These are phyloP conservation scores for Pythium diclinum DNA, from an alignment of 352 stramenopile species.

Conservation along the genomic window DNA sequence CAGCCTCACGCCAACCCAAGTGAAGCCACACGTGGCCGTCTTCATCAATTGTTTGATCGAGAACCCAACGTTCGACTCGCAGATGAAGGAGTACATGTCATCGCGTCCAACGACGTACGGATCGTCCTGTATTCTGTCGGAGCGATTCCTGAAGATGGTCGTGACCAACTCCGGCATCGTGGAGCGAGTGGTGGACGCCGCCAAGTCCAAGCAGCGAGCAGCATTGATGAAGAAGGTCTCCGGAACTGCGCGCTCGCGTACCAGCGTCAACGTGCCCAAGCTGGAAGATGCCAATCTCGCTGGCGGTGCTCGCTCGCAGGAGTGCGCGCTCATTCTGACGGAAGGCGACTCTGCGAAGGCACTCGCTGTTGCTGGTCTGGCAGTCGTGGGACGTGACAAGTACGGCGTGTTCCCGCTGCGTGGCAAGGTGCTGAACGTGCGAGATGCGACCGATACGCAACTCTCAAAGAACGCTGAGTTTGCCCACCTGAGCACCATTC, in stretches of 20 bases:
- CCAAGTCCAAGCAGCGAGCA: constrained; percentile 92
- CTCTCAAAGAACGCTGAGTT: constrained; percentile 95
- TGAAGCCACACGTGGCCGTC: constrained; percentile 97
- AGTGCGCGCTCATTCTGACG: constrained; percentile 98
- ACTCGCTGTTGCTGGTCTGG: constrained; percentile 97
- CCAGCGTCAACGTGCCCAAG: constrained; percentile 95
- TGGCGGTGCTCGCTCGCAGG: constrained; percentile 85
- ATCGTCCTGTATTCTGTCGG: constrained; percentile 90
- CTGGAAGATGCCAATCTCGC: constrained; percentile 98
- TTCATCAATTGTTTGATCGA: constrained; percentile 99
- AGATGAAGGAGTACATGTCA: constrained; percentile 99
- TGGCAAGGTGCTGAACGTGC: constrained; percentile 93
- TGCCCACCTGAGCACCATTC: constrained; percentile 95
- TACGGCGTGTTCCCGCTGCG: constrained; percentile 99
- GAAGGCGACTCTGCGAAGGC: constrained; percentile 99
- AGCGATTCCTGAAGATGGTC: constrained; percentile 95
- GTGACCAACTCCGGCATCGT: constrained; percentile 94
- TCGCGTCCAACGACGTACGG: constrained; percentile 86
- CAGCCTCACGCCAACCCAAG: constrained; percentile 90
- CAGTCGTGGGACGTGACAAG: constrained; percentile 96
- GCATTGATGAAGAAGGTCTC: constrained; percentile 92
- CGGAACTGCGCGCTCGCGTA: constrained; percentile 41
- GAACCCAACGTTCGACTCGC: constrained; percentile 99
- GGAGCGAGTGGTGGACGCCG: constrained; percentile 89
- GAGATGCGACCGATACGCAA: constrained; percentile 75